Percentiles rank a stretch among this genome's conserved stretches.
Evolutionary conservation across 2,329 filamentous ascomycete genomes (phyloP).

Genomic region (Proliferodiscus dingleyae): DNA sequence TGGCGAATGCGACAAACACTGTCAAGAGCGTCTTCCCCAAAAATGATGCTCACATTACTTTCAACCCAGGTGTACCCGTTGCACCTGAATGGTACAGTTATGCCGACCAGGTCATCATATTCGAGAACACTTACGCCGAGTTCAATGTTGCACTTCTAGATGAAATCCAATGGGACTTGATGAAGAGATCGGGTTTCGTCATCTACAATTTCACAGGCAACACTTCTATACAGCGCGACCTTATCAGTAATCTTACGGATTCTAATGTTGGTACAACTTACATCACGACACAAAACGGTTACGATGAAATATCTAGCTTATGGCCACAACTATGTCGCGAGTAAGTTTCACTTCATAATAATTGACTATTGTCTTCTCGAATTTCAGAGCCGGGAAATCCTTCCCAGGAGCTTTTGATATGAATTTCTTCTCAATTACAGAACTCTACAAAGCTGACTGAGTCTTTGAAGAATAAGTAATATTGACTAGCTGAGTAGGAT

Average conservation of each 20-base stretch:
- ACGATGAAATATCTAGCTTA: conserved; percentile 15
- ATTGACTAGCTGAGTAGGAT: too few species aligned
- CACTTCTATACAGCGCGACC: conserved; percentile 7
- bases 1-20: conserved; percentile 16
- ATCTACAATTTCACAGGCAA: conserved; percentile 20
- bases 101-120: conserved; percentile 21
- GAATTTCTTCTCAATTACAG: too few species aligned
- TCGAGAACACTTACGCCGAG: conserved; percentile 17
- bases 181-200: conserved; percentile 15
- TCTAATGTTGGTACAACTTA: conserved; percentile 15
- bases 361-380: too few species aligned
- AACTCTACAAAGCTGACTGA: too few species aligned
- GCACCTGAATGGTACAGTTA: conserved; percentile 18
- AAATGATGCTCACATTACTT: conserved; percentile 11
- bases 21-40: conserved; percentile 6
- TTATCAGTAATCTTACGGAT: conserved; percentile 17
- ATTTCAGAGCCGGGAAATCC: too few species aligned
- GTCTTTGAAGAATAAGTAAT: too few species aligned
- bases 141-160: conserved; percentile 14
- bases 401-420: too few species aligned
- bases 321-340: conserved; percentile 13
- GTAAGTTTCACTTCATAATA: too few species aligned
- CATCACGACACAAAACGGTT: conserved; percentile 19
- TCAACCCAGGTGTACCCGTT: conserved; percentile 21
- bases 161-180: conserved; percentile 5